phyloP scores from a whole-genome alignment of 306 rosid species.

The Medicago lupulina region DNA sequence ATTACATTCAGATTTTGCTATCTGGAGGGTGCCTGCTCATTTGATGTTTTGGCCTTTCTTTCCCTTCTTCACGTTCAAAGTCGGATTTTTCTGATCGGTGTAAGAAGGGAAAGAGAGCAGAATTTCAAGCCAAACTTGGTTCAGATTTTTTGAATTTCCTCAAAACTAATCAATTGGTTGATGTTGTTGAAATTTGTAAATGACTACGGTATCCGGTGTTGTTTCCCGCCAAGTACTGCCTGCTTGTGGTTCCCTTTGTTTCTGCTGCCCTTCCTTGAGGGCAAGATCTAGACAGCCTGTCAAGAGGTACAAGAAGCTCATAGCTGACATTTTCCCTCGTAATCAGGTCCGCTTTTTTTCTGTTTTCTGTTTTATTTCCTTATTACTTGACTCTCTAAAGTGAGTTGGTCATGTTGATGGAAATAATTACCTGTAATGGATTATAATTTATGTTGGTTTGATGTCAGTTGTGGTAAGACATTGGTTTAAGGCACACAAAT shows the following conservation, averaged over 20 bases:
- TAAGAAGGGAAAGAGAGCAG: constrained; percentile 70
- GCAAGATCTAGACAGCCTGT: constrained; percentile 98
- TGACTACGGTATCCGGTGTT: constrained; percentile 78
- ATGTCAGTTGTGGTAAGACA: constrained; percentile 24
- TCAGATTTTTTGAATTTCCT: neutral
- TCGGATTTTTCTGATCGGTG: constrained; percentile 42
- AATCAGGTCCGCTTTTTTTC: constrained; percentile 60
- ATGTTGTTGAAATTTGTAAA: constrained; percentile 37
- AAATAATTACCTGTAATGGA: constrained; percentile 7
- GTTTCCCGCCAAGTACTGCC: constrained; percentile 94
- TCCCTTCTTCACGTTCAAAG: constrained; percentile 60
- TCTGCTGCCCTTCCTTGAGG: constrained; percentile 89
- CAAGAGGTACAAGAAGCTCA: constrained; percentile 98
- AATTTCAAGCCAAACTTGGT: constrained; percentile 32
- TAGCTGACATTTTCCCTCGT: constrained; percentile 91
- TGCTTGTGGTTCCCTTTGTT: constrained; percentile 84
- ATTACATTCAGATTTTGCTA: constrained; percentile 39
- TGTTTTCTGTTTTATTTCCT: constrained; percentile 23
- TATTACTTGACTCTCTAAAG: neutral
- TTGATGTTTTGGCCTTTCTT: constrained; percentile 56
- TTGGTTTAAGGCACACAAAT: constrained; percentile 16
- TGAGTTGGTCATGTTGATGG: neutral
- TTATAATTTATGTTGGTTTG: constrained; percentile 19
- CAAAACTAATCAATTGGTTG: constrained; percentile 27
- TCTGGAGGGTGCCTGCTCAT: constrained; percentile 52